Percentiles rank a stretch among this genome's conserved stretches.
Conservation (phyloP, 139 green algal genomes). For the Micractinium conductrix region DNA sequence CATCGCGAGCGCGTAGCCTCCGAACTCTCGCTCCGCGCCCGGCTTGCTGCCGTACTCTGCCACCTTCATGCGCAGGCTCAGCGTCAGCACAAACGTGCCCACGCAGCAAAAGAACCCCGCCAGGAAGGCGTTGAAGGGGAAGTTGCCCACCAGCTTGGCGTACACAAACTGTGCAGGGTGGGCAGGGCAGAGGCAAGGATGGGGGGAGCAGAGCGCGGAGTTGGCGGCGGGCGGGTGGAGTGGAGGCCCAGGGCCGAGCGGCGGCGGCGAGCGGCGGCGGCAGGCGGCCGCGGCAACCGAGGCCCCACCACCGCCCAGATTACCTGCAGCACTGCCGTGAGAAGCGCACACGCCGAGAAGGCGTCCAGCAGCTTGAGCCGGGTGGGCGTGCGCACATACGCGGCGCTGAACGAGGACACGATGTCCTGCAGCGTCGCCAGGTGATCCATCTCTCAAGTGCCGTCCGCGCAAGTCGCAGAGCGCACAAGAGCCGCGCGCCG, state of each 20-base stretch:
- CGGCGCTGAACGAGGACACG: neutral
- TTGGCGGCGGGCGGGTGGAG: neutral
- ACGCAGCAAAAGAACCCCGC: conserved; percentile 74
- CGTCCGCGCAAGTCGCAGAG: too few species aligned
- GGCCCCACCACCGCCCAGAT: neutral
- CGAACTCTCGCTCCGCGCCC: conserved; percentile 73
- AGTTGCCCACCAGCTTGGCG: conserved; percentile 78
- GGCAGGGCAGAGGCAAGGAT: neutral
- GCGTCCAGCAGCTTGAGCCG: conserved; percentile 78
- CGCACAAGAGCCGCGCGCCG: too few species aligned
- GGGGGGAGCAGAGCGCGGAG: neutral
- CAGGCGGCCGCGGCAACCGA: neutral
- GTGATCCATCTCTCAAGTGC: neutral
- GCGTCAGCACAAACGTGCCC: conserved; percentile 81
- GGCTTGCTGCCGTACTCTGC: conserved; percentile 40
- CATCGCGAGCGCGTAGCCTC: conserved; percentile 81
- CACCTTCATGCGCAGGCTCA: conserved; percentile 75
- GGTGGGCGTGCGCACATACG: conserved; percentile 75
- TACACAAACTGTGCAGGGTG: conserved; percentile 71
- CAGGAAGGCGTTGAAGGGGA: conserved; percentile 91
- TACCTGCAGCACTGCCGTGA: conserved; percentile 20
- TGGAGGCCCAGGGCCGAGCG: neutral
- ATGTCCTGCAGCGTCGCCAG: conserved; percentile 13
- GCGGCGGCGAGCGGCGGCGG: neutral
- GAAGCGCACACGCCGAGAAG: conserved; percentile 40